A percentile compares a stretch with the other conserved stretches of the same genome.
Evolutionary conservation across 164 flowering plant genomes (phyloP).

Genomic region (Pachysandra terminalis): DNA sequence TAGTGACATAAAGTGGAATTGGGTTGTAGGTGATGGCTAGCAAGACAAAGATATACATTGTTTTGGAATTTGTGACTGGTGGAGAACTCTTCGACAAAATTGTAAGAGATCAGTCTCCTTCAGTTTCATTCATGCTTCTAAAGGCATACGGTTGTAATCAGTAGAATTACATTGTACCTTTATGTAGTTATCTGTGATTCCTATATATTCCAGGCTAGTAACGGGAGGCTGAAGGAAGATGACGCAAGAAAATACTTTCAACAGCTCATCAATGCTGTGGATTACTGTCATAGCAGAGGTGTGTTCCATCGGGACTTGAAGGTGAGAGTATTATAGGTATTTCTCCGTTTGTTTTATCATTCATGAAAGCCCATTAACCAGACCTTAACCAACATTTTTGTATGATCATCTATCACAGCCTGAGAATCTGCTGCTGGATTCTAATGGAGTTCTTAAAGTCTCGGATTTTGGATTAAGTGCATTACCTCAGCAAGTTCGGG

Average conservation of each 20-base stretch:
- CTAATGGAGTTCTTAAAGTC: constrained; percentile 82
- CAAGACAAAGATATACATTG: constrained; percentile 92
- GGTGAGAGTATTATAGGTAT: constrained; percentile 30
- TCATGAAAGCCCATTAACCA: background rate
- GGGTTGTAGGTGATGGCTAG: constrained; percentile 84
- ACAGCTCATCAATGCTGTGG: constrained; percentile 92
- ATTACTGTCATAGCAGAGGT: constrained; percentile 97
- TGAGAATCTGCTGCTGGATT: constrained; percentile 90
- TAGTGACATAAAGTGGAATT: constrained; percentile 7
- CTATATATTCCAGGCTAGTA: constrained; percentile 45
- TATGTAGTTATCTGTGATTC: background rate
- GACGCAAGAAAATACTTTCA: constrained; percentile 94
- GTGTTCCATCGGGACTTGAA: constrained; percentile 92
- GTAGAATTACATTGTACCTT: background rate
- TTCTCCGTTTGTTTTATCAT: no score
- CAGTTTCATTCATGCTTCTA: background rate
- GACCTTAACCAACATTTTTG: background rate
- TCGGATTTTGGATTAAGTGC: constrained; percentile 99
- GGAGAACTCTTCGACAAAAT: constrained; percentile 92
- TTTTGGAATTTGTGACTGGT: constrained; percentile 85
- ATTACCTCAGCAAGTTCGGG: constrained; percentile 95
- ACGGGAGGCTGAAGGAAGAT: constrained; percentile 86
- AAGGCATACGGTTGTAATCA: background rate
- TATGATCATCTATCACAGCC: constrained; percentile 53
- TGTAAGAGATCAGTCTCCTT: constrained; percentile 44